Percentiles rank a stretch among this genome's conserved stretches.
Conservation (phyloP, 495 filamentous ascomycete genomes). For the Talaromyces trachyspermus region DNA sequence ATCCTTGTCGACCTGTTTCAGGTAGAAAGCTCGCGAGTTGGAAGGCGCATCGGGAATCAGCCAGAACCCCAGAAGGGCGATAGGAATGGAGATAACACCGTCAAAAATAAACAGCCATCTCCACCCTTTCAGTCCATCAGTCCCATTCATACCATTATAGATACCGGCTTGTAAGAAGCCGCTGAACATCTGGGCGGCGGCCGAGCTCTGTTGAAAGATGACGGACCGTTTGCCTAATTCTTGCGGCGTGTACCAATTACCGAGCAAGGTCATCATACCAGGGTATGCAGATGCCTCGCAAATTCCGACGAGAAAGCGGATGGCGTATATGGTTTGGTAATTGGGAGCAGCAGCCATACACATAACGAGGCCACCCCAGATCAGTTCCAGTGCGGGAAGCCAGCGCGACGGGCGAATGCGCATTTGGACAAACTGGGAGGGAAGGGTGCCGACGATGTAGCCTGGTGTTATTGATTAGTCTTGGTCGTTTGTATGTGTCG, state of each 20-base stretch:
- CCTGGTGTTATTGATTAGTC: not conserved
- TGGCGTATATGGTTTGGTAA: constrained; percentile 36
- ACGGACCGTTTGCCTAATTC: constrained; percentile 45
- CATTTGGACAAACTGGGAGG: constrained; percentile 5
- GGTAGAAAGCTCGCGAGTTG: constrained; percentile 55
- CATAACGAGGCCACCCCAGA: constrained; percentile 41
- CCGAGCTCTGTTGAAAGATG: constrained; percentile 44
- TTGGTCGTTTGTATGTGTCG: too few relatives aligned
- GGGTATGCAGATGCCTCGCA: constrained; percentile 36
- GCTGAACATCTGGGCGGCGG: constrained; percentile 42
- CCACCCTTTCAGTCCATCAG: constrained; percentile 51
- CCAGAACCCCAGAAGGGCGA: constrained; percentile 40
- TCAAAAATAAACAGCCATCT: constrained; percentile 65
- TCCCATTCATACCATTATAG: constrained; percentile 32
- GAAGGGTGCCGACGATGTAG: constrained; percentile 5
- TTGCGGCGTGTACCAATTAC: constrained; percentile 39
- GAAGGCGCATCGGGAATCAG: constrained; percentile 68
- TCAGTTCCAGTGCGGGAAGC: constrained; percentile 46
- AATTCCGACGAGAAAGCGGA: constrained; percentile 46
- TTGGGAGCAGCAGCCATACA: constrained; percentile 32
- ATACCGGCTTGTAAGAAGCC: constrained; percentile 32
- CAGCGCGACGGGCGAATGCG: constrained; percentile 41
- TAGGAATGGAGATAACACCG: constrained; percentile 25
- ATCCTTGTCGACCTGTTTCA: not conserved
- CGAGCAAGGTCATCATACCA: constrained; percentile 27